Evolutionary conservation across 495 filamentous ascomycete genomes (phyloP).

Genomic region (Hyaloscypha bicolor): DNA sequence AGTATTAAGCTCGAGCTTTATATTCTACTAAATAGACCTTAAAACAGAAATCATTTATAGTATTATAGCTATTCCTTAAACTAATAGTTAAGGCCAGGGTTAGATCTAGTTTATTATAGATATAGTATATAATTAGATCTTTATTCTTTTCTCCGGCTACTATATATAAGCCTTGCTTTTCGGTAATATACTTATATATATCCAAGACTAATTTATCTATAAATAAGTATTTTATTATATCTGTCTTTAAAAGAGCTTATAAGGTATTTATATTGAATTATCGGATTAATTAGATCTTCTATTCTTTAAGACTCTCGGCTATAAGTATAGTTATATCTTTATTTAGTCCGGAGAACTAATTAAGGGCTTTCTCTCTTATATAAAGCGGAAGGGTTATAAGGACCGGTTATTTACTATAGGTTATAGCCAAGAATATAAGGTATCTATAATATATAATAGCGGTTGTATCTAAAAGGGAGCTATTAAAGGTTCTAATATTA

Average conservation of each 20-base stretch:
- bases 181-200: background rate
- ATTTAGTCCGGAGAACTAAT: background rate
- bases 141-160: constrained; percentile 13
- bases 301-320: background rate
- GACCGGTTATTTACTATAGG: background rate
- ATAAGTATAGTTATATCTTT: background rate
- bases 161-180: background rate
- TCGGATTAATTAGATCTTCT: background rate
- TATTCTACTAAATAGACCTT: background rate
- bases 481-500: no score
- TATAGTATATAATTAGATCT: background rate
- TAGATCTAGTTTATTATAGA: background rate
- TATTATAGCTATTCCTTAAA: background rate
- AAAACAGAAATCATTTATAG: background rate
- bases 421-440: background rate
- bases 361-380: background rate
- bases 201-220: background rate
- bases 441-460: background rate
- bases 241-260: background rate
- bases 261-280: background rate
- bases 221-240: constrained; percentile 3
- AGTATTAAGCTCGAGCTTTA: background rate
- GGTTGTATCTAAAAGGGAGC: no score
- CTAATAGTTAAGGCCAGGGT: background rate
- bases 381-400: background rate